Evolutionary conservation across 495 filamentous ascomycete genomes (phyloP).

Genomic region (Aspergillus nidulans): DNA sequence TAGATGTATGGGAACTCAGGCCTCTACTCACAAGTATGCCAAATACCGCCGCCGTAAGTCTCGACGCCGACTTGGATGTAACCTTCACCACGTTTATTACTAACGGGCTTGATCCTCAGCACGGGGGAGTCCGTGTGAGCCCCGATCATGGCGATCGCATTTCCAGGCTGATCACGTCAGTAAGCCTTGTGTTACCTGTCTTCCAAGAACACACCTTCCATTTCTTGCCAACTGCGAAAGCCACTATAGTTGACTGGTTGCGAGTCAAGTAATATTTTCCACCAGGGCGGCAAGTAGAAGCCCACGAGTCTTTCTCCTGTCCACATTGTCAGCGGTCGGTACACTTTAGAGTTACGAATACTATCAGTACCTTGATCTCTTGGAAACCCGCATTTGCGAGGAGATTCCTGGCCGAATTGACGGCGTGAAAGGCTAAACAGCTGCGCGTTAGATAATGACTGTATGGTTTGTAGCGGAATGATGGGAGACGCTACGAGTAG

Average conservation of each 20-base stretch:
- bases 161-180: constrained; percentile 58
- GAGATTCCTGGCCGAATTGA: constrained; percentile 68
- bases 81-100: constrained; percentile 80
- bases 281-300: constrained; percentile 70
- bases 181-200: not conserved
- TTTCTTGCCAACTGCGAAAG: constrained; percentile 87
- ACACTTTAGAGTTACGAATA: not conserved
- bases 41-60: constrained; percentile 85
- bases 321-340: constrained; percentile 1
- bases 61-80: constrained; percentile 95
- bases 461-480: not conserved
- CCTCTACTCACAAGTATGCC: constrained; percentile 52
- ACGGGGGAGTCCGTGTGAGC: constrained; percentile 95
- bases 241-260: constrained; percentile 89
- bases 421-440: constrained; percentile 85
- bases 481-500: constrained; percentile 66
- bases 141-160: constrained; percentile 91
- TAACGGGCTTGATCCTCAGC: constrained; percentile 87
- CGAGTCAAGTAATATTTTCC: constrained; percentile 96
- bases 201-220: constrained; percentile 58
- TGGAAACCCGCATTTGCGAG: constrained; percentile 79
- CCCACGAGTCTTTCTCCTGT: constrained; percentile 86
- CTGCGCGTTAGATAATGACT: constrained; percentile 20
- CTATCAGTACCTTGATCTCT: constrained; percentile 60
- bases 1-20: not conserved